Evolutionary conservation across 2,329 filamentous ascomycete genomes (phyloP).

Genomic region (Aspergillus spinulosporus): DNA sequence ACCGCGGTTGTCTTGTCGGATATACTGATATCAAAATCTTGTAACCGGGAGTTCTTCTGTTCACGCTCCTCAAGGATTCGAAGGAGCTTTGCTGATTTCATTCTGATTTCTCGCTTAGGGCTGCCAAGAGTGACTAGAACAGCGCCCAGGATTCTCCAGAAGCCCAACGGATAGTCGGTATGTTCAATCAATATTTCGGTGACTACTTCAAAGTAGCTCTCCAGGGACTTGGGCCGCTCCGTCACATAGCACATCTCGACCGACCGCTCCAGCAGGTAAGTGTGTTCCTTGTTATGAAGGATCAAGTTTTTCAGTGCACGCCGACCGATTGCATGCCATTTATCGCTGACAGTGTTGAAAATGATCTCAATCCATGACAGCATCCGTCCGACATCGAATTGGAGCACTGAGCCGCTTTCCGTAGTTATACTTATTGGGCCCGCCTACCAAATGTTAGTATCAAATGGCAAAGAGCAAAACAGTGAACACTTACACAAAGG

Average conservation of each 20-base stretch:
- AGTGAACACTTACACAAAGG: constrained; percentile 66
- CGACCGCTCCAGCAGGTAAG: constrained; percentile 82
- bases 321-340: constrained; percentile 85
- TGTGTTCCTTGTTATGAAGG: constrained; percentile 82
- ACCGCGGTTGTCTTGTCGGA: constrained; percentile 98
- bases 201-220: constrained; percentile 94
- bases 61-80: constrained; percentile 80
- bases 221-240: constrained; percentile 76
- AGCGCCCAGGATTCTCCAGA: constrained; percentile 86
- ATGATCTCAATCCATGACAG: constrained; percentile 94
- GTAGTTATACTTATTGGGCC: constrained; percentile 82
- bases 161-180: constrained; percentile 77
- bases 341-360: constrained; percentile 87
- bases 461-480: neutral
- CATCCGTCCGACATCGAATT: constrained; percentile 91
- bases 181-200: constrained; percentile 82
- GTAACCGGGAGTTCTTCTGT: constrained; percentile 82
- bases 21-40: constrained; percentile 97
- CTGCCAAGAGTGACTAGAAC: constrained; percentile 92
- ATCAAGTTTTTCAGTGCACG: constrained; percentile 87
- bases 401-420: constrained; percentile 80
- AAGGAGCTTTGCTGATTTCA: constrained; percentile 80
- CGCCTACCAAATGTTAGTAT: constrained; percentile 35
- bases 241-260: constrained; percentile 88
- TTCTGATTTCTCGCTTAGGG: constrained; percentile 82